These are phyloP conservation scores for Parachlorella kessleri DNA, from an alignment of 139 green algal species.

Conservation along the genomic window DNA sequence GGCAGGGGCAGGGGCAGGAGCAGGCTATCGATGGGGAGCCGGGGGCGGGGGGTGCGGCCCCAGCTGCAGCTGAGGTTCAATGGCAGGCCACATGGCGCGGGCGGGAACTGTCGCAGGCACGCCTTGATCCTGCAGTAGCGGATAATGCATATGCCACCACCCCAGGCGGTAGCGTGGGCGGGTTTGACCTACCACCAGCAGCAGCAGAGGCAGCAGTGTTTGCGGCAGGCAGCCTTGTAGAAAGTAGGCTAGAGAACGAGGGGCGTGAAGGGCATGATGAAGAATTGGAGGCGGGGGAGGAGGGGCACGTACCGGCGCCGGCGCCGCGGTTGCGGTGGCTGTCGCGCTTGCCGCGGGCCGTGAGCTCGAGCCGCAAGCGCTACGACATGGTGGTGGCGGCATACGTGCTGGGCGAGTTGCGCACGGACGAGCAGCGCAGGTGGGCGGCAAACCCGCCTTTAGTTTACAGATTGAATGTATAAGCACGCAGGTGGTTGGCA, in stretches of 20 bases:
- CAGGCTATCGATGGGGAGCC: background rate
- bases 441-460: too few species aligned
- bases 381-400: constrained; percentile 65
- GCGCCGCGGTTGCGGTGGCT: constrained; percentile 23
- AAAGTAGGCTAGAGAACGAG: too few species aligned
- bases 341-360: constrained; percentile 9
- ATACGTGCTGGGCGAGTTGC: constrained; percentile 71
- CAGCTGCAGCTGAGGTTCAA: too few species aligned
- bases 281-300: background rate
- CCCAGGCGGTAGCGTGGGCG: background rate
- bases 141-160: too few species aligned
- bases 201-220: background rate
- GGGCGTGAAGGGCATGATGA: background rate
- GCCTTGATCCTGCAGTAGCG: too few species aligned
- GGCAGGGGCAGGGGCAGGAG: background rate
- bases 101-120: too few species aligned
- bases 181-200: background rate
- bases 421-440: constrained; percentile 29
- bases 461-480: too few species aligned
- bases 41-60: background rate
- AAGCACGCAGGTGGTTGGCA: too few species aligned
- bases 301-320: background rate
- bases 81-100: background rate
- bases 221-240: background rate
- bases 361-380: constrained; percentile 1